Base-by-base conservation (phyloP, 768 basidiomycete species). In the Pulveroboletus ravenelii region DNA sequence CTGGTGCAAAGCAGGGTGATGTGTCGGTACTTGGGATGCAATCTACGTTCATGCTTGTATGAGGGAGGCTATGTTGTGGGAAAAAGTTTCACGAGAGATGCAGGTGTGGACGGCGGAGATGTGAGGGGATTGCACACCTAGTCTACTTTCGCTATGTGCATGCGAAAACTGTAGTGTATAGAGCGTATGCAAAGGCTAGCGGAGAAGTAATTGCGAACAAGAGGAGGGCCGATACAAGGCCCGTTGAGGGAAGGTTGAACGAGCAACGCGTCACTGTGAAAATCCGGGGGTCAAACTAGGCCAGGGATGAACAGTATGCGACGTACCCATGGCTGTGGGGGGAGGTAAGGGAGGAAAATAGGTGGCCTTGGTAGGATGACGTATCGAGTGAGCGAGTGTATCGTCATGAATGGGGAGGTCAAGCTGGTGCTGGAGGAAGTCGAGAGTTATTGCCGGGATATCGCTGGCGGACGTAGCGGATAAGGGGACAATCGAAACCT, bases 361-460 rank as follows among this genome's bases (percentile, higher is more conserved):
- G 31, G 59, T 66, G 41, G 60, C 52, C 35, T 66, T 63, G 29
- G 56, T 59, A 20, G 68, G 66, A 44, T 66, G 62, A 8, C 58
- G 48, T 0, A 48, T 32, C 1, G 68, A 68, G 18, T 39, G 43
- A 15, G 61, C 30, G 35, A 69, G 53, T 18, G 61, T 48, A 29
- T 63, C 55, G 20, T 55, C 48, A 23, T 68, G 66, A 10, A 61
- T 18, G 29, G 53, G 17, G 35, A 69, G 61, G 40, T 69, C 68
- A 2, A 69, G 56, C 15, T 52, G 50, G 32, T 67, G 58, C 44
- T 55, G 61, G 37, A 67, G 59, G 40, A 14, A n/a, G 43, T 60
- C 45, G 46, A 58, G 48, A 25, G 54, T 29, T 44, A 57, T 50
- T 32, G 48, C 10, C 30, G 41, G 46, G 20, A 36, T 35, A 35